Evolutionary conservation across 352 stramenopile genomes (phyloP).

Genomic region (Globisporangium paddicum): DNA sequence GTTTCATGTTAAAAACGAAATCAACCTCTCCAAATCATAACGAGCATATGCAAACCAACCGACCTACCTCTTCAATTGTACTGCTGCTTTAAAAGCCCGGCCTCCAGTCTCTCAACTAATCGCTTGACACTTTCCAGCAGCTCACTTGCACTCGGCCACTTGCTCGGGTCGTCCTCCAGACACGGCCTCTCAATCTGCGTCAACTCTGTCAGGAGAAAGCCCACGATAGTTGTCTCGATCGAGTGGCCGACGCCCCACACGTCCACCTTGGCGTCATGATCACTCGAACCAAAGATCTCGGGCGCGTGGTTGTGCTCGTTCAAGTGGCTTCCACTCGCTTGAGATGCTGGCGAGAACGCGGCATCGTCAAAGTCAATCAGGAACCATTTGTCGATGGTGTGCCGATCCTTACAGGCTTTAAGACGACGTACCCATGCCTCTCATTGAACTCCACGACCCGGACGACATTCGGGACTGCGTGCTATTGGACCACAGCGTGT

Average conservation of each 20-base stretch:
- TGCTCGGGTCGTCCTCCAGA: neutral
- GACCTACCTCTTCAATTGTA: too few relatives aligned
- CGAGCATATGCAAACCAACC: too few relatives aligned
- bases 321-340: too few relatives aligned
- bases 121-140: neutral
- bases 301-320: neutral
- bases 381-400: constrained; percentile 24
- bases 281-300: neutral
- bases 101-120: neutral
- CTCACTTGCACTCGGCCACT: neutral
- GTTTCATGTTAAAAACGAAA: too few relatives aligned
- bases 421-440: constrained; percentile 12
- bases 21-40: too few relatives aligned
- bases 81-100: too few relatives aligned
- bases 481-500: constrained; percentile 8
- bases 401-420: too few relatives aligned
- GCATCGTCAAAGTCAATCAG: constrained; percentile 20
- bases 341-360: neutral
- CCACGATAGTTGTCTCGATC: neutral
- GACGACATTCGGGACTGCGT: constrained; percentile 11
- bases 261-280: neutral
- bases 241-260: neutral
- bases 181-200: neutral
- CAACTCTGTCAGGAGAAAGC: neutral
- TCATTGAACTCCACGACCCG: constrained; percentile 2